Conservation (phyloP, 345 rosid species). For the Syzygium oleosum region DNA sequence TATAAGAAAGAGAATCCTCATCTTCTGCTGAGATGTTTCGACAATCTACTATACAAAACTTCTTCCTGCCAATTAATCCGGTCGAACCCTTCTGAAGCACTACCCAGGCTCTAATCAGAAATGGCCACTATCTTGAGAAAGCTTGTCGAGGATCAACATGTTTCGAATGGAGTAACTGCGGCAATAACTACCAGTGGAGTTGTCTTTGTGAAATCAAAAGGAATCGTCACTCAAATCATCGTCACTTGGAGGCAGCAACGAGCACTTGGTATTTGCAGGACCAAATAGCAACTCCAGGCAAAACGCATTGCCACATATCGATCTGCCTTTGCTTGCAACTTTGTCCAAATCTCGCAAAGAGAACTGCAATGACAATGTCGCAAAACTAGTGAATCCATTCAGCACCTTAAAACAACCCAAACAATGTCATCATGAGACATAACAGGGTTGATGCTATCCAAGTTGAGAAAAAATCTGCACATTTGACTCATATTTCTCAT, state of each 20-base stretch:
- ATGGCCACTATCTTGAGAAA: background rate
- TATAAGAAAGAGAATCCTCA: background rate
- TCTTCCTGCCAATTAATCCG: background rate
- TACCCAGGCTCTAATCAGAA: background rate
- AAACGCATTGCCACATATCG: slow-evolving; percentile 65
- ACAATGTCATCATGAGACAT: background rate
- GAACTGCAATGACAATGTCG: slow-evolving; percentile 28
- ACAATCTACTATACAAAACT: slow-evolving; percentile 9
- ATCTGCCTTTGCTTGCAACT: slow-evolving; percentile 62
- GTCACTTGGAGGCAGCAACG: background rate
- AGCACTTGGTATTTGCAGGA: slow-evolving; percentile 47
- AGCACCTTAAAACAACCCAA: background rate
- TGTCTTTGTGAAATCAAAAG: background rate
- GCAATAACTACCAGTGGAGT: background rate
- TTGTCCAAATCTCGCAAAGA: slow-evolving; percentile 62
- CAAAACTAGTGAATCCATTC: background rate
- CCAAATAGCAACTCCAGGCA: slow-evolving; percentile 83
- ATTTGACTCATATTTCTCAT: background rate
- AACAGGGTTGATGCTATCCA: background rate
- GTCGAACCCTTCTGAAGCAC: background rate
- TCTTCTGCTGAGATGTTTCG: background rate
- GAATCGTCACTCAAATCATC: background rate
- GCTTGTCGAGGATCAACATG: background rate
- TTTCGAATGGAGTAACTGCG: background rate
- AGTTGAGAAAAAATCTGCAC: background rate